Base-by-base conservation (phyloP, 2,329 filamentous ascomycete species). In the Dactylellina sp. region DNA sequence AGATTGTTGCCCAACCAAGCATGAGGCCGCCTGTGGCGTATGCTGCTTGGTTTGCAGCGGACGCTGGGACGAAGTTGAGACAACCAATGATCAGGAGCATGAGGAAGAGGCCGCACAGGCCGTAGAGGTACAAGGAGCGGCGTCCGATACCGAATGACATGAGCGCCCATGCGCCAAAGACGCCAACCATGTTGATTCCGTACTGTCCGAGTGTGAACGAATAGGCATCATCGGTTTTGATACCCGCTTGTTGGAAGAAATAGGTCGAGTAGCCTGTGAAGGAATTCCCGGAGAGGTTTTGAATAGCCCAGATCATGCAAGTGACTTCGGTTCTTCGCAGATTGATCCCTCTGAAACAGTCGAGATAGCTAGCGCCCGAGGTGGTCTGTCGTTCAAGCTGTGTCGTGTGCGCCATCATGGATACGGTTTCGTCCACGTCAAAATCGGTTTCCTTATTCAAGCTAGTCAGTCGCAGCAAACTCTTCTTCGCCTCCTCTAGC, bases 401-500 rank as follows among this genome's bases (percentile, higher is more conserved):
- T 0, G 91, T 94, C 0, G 92, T 97, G 80, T 96, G 91, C 0
- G 92, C 88, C 91, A 97, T 96, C 92, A 96, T 96, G 78, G 91
- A 89, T 55, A 96, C 84, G 0, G 91, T 96, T 82, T 96, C 91
- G 76, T 96, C 90, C 7, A 90, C 87, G 79, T 96, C 87, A 77
- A 95, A 94, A 74, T 89, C 86, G 0, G 88, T 89, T 75, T 92
- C 89, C 61, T 84, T 83, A 75, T 88, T 83, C 12, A 84, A 78
- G 78, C 85, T 89, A 3, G 89, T 91, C 22, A 92, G 82, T 2
- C 89, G 87, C 47, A 89, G 82, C 20, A 92, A 84, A 1, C 89
- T 83, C 49, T 83, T 82, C 81, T 91, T 91, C 28, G 90, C 90
- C 12, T 91, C 87, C 7, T 88, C 86, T 32, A 87, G 81, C 40